Evolutionary conservation across 2,329 filamentous ascomycete species (phyloP).

Genomic region (Phaeosphaeriaceae sp.): DNA sequence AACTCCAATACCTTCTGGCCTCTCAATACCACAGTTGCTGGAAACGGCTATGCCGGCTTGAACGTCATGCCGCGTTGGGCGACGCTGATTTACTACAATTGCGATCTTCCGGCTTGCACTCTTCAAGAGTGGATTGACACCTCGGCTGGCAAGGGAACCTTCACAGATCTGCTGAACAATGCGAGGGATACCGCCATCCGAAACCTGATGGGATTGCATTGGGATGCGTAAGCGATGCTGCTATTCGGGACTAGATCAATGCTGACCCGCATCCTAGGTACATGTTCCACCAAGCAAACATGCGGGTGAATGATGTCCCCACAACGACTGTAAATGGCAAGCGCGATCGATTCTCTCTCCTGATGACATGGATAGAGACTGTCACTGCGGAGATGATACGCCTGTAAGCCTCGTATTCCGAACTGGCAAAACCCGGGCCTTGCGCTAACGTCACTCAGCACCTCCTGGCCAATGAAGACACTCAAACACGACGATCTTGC

Average conservation of each 20-base stretch:
- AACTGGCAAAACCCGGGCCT: neutral
- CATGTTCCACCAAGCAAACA: constrained; percentile 72
- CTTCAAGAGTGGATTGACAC: constrained; percentile 67
- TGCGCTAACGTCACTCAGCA: constrained; percentile 25
- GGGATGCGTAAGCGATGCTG: constrained; percentile 50
- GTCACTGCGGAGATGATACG: constrained; percentile 62
- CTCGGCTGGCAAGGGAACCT: constrained; percentile 61
- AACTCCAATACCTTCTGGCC: constrained; percentile 65
- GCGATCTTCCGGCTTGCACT: constrained; percentile 64
- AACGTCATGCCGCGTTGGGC: constrained; percentile 67
- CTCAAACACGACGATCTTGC: constrained; percentile 65
- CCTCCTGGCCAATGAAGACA: constrained; percentile 61
- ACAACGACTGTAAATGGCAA: constrained; percentile 58
- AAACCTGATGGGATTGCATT: constrained; percentile 63
- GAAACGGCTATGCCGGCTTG: constrained; percentile 64
- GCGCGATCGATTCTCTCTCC: constrained; percentile 57
- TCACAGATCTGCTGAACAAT: constrained; percentile 58
- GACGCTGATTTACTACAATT: constrained; percentile 71
- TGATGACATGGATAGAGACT: constrained; percentile 65
- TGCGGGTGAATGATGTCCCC: constrained; percentile 58
- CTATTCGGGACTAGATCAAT: neutral
- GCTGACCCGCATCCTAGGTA: constrained; percentile 43
- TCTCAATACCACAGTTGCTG: constrained; percentile 58
- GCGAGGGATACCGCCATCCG: constrained; percentile 63
- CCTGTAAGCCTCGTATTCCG: constrained; percentile 40